A percentile compares a stretch with the other conserved stretches of the same genome.
phyloP scores from a whole-genome alignment of 2,329 filamentous ascomycete species.

The Fusarium camptoceras region DNA sequence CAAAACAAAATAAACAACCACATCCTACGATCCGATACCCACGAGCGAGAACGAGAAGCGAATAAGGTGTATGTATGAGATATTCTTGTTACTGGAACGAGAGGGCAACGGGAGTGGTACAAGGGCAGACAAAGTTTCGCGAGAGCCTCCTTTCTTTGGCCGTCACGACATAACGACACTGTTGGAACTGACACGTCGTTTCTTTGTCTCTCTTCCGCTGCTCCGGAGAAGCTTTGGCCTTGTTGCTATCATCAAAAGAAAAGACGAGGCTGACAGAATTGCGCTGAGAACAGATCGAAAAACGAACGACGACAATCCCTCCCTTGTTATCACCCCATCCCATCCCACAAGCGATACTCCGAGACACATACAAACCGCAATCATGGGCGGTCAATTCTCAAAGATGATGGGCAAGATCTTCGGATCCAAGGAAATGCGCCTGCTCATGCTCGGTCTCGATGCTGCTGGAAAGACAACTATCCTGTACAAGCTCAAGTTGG shows the following conservation, averaged over 20 bases:
- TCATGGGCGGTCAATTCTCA: conserved; percentile 92
- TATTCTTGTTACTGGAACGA: background rate
- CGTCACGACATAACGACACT: background rate
- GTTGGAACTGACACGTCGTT: background rate
- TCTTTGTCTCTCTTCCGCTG: background rate
- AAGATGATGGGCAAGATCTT: conserved; percentile 99
- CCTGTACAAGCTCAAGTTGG: conserved; percentile 98
- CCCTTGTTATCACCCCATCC: conserved; percentile 8
- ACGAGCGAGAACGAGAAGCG: conserved; percentile 4
- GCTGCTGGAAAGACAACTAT: conserved; percentile 99
- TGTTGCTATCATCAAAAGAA: conserved; percentile 3
- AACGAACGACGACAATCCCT: background rate
- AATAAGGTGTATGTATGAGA: conserved; percentile 21
- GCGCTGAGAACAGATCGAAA: conserved; percentile 19
- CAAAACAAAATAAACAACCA: conserved; percentile 20
- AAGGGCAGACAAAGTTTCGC: background rate
- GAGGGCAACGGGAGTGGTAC: background rate
- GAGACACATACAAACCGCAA: conserved; percentile 48
- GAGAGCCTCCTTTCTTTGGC: background rate
- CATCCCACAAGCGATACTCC: background rate
- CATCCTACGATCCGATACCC: conserved; percentile 5
- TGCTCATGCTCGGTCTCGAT: conserved; percentile 97
- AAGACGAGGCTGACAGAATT: conserved; percentile 19
- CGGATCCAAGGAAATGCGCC: conserved; percentile 98
- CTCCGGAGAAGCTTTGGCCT: background rate